Percentiles rank a stretch among this genome's conserved stretches.
Evolutionary conservation across 1,139 yeast species (phyloP).

Genomic region (Groenewaldozyma sp.): DNA sequence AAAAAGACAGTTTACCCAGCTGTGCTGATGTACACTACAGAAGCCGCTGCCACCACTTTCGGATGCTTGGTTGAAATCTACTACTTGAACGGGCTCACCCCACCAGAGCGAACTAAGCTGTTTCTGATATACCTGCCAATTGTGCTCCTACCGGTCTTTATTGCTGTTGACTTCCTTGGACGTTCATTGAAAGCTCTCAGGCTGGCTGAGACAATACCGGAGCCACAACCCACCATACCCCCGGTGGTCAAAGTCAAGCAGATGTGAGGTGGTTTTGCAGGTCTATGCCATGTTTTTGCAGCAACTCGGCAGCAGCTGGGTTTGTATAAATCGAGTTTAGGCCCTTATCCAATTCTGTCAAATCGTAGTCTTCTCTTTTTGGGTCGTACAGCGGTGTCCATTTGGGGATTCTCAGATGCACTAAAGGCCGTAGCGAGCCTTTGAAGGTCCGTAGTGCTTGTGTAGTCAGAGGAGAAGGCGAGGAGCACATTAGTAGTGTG

Average conservation of each 20-base stretch:
- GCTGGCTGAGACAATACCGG: too few species aligned
- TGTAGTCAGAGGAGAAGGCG: constrained; percentile 1
- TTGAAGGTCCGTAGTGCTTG: constrained; percentile 2
- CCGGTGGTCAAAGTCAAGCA: too few species aligned
- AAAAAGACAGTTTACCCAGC: constrained; percentile 37
- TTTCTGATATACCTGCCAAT: constrained; percentile 56
- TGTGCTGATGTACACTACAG: constrained; percentile 61
- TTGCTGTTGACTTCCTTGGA: constrained; percentile 40
- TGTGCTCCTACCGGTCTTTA: constrained; percentile 48
- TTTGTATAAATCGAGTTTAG: not conserved
- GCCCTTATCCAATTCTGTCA: not conserved
- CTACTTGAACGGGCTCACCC: constrained; percentile 26
- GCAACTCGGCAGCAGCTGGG: not conserved
- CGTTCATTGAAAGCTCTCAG: too few species aligned
- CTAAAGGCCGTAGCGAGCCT: not conserved
- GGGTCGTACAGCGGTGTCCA: not conserved
- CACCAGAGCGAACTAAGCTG: constrained; percentile 35
- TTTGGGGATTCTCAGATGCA: not conserved
- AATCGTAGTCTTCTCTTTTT: not conserved
- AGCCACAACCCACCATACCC: too few species aligned
- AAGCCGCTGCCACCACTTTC: constrained; percentile 64
- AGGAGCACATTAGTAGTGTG: constrained; percentile 1
- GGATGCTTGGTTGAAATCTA: constrained; percentile 41
- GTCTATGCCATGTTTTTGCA: not conserved
- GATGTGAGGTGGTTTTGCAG: too few species aligned